Conservation (phyloP, 345 rosid species). For the Syzygium aromaticum region DNA sequence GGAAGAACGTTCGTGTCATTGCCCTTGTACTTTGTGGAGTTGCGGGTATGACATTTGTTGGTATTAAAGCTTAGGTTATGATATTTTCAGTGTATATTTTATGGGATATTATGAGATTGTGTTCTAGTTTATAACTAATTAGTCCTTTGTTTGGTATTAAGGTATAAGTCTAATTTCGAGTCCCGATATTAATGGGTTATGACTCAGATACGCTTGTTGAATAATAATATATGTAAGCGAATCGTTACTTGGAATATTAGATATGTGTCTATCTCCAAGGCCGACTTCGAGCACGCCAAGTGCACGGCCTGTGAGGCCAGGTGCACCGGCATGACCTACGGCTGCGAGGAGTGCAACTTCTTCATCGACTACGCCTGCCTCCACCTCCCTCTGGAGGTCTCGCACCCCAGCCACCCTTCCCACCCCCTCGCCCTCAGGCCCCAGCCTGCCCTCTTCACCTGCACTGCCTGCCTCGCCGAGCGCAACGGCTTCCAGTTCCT, state of each 20-base stretch:
- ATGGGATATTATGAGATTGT: neutral
- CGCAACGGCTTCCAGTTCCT: neutral
- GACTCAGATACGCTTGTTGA: neutral
- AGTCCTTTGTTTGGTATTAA: neutral
- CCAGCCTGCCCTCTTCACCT: neutral
- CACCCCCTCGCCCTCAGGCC: neutral
- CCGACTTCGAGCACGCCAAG: neutral
- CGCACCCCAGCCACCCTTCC: neutral
- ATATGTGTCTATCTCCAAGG: neutral
- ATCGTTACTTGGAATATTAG: neutral
- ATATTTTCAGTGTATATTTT: too few relatives aligned
- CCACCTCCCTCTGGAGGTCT: neutral
- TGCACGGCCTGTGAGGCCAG: neutral
- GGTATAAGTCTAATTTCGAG: neutral
- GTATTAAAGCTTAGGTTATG: neutral
- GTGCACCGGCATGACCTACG: neutral
- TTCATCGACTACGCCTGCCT: neutral
- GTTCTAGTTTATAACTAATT: neutral
- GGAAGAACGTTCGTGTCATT: neutral
- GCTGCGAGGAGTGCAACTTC: neutral
- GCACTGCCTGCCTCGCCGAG: neutral
- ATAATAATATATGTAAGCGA: neutral
- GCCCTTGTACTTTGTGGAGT: neutral
- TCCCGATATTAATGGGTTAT: neutral
- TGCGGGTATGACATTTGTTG: neutral